Evolutionary conservation across 306 rosid genomes (phyloP), one percentile per base, ranked within the genome.

Genomic region (Spatholobus suberectus): DNA sequence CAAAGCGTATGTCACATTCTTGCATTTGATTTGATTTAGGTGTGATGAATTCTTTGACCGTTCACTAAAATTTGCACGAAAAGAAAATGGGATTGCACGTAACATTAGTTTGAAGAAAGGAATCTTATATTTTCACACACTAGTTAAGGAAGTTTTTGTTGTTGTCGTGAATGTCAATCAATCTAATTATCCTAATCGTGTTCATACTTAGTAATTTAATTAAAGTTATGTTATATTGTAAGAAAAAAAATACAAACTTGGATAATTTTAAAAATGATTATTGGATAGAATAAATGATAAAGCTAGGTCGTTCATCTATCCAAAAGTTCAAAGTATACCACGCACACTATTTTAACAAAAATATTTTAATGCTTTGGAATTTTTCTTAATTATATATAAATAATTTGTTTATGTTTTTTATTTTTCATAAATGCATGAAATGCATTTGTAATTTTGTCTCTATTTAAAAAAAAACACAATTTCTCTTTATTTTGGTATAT

Each of bases 71-170:
- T 57, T 57, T 6, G 32, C 2, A 8, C 15, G 4, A 61, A 67
- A 67, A 37, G 72, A 17, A n/a, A 18, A 37, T 18, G 27, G 46
- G 8, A 17, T 37, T 67, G 12, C 70, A 63, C 37, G 47, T 35
- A 67, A 67, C 49, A 17, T 65, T 62, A 29, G n/a, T 12, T n/a
- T 66, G 27, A 67, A 67, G 73, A 9, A 67, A 67, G 15, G 73
- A 67, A 67, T 67, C 73, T 67, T 37, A 4, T 9, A 37, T 37
- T 67, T 62, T 67, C 73, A 67, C 73, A 67, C 49, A 67, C 73
- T 67, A 1, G 15, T 62, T 14, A 17, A 62, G 4, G 46, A 65
- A 3, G 46, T 65, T 58, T 35, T 14, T 32, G 20, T 32, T 29
- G 1, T 5, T 12, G 67, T 58, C 17, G 10, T 54, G 8, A 32